phyloP scores from a whole-genome alignment of 805 yeast genomes.

The Cyberlindnera suaveolens region DNA sequence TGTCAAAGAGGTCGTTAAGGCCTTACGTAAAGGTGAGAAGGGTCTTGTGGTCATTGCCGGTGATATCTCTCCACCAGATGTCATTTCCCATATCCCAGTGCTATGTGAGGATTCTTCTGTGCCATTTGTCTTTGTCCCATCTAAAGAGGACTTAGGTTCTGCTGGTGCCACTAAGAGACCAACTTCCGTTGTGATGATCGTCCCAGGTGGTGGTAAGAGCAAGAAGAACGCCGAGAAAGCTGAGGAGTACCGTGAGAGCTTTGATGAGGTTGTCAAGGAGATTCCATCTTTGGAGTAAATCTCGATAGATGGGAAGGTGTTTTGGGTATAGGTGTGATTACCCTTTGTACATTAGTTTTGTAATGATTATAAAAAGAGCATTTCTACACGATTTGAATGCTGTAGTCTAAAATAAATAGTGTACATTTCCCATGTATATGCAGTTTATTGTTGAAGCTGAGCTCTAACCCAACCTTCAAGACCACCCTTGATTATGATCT shows the following conservation, averaged over 20 bases:
- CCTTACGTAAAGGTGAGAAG: constrained; percentile 95
- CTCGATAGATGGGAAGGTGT: background rate
- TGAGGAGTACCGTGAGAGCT: constrained; percentile 86
- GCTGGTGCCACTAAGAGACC: constrained; percentile 99
- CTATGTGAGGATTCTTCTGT: constrained; percentile 91
- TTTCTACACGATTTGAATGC: background rate
- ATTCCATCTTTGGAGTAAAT: constrained; percentile 35
- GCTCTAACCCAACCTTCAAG: constrained; percentile 96
- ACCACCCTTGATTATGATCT: constrained; percentile 94
- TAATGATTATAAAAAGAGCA: background rate
- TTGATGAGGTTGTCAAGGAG: constrained; percentile 92
- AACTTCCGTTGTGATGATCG: constrained; percentile 94
- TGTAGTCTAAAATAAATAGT: background rate
- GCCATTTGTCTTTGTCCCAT: constrained; percentile 90
- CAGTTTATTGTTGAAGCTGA: constrained; percentile 35
- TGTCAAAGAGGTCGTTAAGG: constrained; percentile 97
- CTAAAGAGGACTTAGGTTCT: constrained; percentile 96
- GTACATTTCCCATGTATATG: background rate
- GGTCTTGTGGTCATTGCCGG: constrained; percentile 96
- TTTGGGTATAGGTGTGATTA: background rate
- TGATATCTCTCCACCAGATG: constrained; percentile 96
- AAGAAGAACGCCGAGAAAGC: constrained; percentile 63
- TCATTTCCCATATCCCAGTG: constrained; percentile 94
- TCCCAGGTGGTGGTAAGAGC: constrained; percentile 90
- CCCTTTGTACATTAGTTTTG: background rate